phyloP scores from a whole-genome alignment of 164 flowering plant genomes.

The Piper longum region DNA sequence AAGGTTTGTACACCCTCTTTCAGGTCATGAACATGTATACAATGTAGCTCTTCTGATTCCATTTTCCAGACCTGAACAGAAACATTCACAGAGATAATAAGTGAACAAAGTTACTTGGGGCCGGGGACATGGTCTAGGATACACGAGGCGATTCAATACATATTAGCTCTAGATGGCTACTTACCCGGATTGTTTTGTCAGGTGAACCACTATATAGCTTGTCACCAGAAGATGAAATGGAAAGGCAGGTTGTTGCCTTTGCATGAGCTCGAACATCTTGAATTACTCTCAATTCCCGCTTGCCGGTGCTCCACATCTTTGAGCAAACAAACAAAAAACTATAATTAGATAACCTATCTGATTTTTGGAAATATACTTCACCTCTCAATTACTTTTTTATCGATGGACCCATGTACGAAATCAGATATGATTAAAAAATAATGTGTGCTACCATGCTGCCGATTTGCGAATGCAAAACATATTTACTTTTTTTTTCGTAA shows the following conservation, averaged over 20 bases:
- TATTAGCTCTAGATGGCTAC: neutral
- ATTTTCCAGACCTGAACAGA: conserved; percentile 51
- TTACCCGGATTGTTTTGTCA: conserved; percentile 68
- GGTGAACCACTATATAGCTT: conserved; percentile 64
- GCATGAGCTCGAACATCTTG: conserved; percentile 56
- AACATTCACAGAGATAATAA: neutral
- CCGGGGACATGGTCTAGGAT: neutral
- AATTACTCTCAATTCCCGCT: conserved; percentile 30
- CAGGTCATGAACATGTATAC: conserved; percentile 50
- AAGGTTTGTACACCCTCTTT: conserved; percentile 40
- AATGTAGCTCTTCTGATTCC: conserved; percentile 43
- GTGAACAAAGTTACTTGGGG: neutral
- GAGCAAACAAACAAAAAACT: neutral
- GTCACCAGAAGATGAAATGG: conserved; percentile 37
- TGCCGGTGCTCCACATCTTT: conserved; percentile 57
- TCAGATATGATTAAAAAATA: too few species aligned
- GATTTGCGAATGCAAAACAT: too few species aligned
- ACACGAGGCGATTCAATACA: too few species aligned
- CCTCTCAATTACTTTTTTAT: too few species aligned
- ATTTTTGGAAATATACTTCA: too few species aligned
- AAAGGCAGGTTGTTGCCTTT: conserved; percentile 56
- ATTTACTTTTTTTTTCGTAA: neutral
- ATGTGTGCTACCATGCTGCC: too few species aligned
- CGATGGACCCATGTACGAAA: too few species aligned
- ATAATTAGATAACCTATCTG: too few species aligned